Base-by-base conservation (phyloP, 257 asterid species). In the Solanum sparsipilum region DNA sequence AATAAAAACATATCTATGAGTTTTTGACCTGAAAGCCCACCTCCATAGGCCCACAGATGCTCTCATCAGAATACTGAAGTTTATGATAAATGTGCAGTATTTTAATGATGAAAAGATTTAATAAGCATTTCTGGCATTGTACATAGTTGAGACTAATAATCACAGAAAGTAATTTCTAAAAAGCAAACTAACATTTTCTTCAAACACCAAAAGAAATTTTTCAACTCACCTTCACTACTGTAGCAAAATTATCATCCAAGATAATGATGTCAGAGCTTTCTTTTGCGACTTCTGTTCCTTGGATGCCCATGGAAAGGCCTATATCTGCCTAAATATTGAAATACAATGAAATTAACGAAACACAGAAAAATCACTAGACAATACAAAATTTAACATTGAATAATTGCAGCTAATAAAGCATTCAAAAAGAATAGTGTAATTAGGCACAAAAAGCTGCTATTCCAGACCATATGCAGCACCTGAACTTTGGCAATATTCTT, bases 241-340 rank as follows among this genome's bases (percentile, higher is more conserved):
- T 93, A 90, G 99, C 97, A 87, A 96, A 97, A 90, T 96, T 95
- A 88, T 96, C 99, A 84, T 95, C 98, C 91, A 97, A 92, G 88
- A 97, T 97, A 84, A 96, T 95, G 92, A 96, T 97, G 92, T 96
- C 99, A 2, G 99, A 97, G 95, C 98, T 97, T 91, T 97, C 99
- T 92, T 97, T 96, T 60, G 98, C 98, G 84, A 96, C 99, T 93
- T 96, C 98, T 84, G 98, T 97, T 90, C 99, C 98, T 94, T 94
- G 98, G 85, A 96, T 96, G 63, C 98, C 98, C 99, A 96, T 97
- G 84, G 98, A 91, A 88, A 97, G 98, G 44, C 99, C 99, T 87
- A 97, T 97, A 89, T 96, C 99, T 44, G 99, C 99, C 99, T 96
- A 91, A 90, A 88, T 44, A 87, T 67, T 44, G 29, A 83, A 85